phyloP scores from a whole-genome alignment of 139 green algal species.

The Deuterostichococcus epilithicus region DNA sequence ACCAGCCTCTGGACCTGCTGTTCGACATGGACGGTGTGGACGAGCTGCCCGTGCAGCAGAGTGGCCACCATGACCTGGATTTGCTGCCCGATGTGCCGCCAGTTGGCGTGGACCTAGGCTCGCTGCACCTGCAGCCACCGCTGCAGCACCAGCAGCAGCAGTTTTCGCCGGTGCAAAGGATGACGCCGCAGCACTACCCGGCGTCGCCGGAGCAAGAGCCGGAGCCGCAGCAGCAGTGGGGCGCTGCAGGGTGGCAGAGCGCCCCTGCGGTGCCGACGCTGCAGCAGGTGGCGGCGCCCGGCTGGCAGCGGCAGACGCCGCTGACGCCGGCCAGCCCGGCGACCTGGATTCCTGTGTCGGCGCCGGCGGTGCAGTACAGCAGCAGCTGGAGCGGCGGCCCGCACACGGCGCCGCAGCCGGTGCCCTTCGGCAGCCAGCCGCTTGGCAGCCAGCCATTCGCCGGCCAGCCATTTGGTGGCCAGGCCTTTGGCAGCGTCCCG shows the following conservation, averaged over 20 bases:
- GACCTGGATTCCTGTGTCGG: background rate
- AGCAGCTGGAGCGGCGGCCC: background rate
- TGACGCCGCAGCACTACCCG: background rate
- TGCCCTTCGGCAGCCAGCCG: background rate
- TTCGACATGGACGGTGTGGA: background rate
- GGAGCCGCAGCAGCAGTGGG: background rate
- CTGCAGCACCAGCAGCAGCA: background rate
- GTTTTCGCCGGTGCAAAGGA: background rate
- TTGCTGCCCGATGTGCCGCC: background rate
- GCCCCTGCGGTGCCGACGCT: no score
- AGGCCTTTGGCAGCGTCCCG: no score
- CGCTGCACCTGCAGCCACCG: background rate
- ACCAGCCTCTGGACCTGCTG: background rate
- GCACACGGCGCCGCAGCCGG: background rate
- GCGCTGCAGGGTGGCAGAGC: no score
- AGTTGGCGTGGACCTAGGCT: background rate
- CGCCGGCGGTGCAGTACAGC: background rate
- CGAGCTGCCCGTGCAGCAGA: background rate
- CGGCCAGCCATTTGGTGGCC: no score
- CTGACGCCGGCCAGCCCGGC: no score
- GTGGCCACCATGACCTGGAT: background rate
- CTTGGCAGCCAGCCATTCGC: background rate
- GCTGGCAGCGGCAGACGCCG: background rate
- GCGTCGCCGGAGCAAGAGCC: background rate
- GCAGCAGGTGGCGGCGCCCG: background rate